Conservation (phyloP, 2,329 filamentous ascomycete species). For the Annulohypoxylon truncatum region DNA sequence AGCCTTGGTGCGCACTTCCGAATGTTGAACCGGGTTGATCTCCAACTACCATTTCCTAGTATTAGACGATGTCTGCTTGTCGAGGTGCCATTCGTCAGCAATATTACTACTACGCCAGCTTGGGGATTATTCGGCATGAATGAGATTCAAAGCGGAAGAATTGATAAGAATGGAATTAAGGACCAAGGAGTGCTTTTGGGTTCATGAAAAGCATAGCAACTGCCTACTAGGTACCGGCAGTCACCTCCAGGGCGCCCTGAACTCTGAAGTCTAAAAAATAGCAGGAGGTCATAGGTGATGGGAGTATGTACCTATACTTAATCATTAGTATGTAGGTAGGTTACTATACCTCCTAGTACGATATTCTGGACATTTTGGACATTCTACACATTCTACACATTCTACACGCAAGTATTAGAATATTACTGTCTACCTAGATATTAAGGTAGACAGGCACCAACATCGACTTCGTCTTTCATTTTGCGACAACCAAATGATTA, state of each 20-base stretch:
- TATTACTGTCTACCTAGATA: not conserved
- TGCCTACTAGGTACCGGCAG: not conserved
- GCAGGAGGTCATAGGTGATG: not conserved
- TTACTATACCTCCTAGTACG: not conserved
- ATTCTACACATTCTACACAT: not conserved
- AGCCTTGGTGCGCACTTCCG: not conserved
- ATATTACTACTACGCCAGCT: conserved; percentile 4
- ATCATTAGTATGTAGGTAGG: not conserved
- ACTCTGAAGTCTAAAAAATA: conserved; percentile 18
- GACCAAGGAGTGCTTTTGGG: not conserved
- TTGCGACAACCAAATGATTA: conserved; percentile 17
- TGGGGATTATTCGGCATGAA: not conserved
- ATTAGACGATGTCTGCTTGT: not conserved
- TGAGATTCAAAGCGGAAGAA: not conserved
- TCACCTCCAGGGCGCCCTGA: not conserved
- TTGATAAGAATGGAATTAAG: not conserved
- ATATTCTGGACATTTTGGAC: not conserved
- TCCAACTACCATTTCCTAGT: conserved; percentile 4
- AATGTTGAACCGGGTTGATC: conserved; percentile 11
- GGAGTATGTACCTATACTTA: conserved; percentile 4
- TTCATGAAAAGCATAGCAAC: conserved; percentile 10
- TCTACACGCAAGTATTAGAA: not conserved
- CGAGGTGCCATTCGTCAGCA: not conserved
- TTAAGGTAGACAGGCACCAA: conserved; percentile 16
- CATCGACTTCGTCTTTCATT: not conserved